Base-by-base conservation (phyloP, 352 stramenopile genomes). In the Nothophytophthora sp. region DNA sequence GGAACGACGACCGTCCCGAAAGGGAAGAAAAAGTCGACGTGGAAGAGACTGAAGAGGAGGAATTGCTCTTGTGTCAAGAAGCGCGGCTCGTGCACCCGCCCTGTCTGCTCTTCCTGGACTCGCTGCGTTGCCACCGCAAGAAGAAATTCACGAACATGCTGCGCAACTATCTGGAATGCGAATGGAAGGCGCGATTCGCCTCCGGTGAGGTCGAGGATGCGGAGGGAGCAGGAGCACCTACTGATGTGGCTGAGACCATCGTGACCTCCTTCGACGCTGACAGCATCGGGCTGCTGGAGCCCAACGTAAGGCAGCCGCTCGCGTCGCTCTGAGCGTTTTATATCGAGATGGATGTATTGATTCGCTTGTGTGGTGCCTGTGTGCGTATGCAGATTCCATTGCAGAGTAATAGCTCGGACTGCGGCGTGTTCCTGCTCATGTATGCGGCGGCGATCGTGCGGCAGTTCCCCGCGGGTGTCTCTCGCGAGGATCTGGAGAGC, bases 61-160 rank as follows among this genome's bases (percentile, higher is more conserved):
- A 88, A 53, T 8, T 88, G 10, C 18, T 55, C 13, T 63, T 55
- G n/a, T 72, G 55, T 44, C 46, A 60, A 50, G 29, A 63, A 33
- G 48, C 82, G 18, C 69, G 79, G 6, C 41, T 53, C 3, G 50
- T 73, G 18, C 58, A 79, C 37, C 77, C 81, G 36, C 73, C 72
- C 15, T 97, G 90, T 54, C 70, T 98, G 34, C 73, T 98, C 8
- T 98, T 98, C 67, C 72, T 99, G 35, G 96, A 99, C 67, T 98
- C 94, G 34, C 73, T 98, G 34, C 86, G 82, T n/a, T 96, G 89
- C 51, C 96, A 99, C 59, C 81, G 74, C 42, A 98, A 97, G 64
- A 86, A 89, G 24, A 90, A 80, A 52, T 88, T 98, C 40, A 73
- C 73, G 5, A 76, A 59, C 18, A 81, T 90, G 42, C 62, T 99